A percentile compares a stretch with the other conserved stretches of the same genome.
These are phyloP conservation scores for Aspergillus pseudotamarii DNA, from an alignment of 2,329 filamentous ascomycete genomes.

Conservation along the genomic window DNA sequence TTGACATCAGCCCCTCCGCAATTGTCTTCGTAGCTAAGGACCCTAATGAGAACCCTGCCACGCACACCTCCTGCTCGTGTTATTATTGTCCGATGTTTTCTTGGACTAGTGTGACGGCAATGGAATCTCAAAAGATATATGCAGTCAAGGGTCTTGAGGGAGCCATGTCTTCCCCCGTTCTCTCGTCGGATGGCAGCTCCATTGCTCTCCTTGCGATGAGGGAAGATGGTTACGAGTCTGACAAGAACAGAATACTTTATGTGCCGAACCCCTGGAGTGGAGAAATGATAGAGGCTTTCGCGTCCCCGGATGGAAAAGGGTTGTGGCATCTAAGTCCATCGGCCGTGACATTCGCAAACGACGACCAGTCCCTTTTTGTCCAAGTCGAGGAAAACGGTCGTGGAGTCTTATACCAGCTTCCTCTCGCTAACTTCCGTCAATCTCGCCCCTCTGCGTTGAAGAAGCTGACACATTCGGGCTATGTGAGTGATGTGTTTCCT, in stretches of 20 bases:
- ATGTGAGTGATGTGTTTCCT: slow-evolving; percentile 43
- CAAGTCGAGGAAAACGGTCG: slow-evolving; percentile 47
- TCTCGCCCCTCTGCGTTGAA: slow-evolving; percentile 35
- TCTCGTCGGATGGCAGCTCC: slow-evolving; percentile 47
- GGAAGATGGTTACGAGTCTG: slow-evolving; percentile 50
- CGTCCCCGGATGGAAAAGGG: slow-evolving; percentile 39
- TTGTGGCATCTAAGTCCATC: slow-evolving; percentile 48
- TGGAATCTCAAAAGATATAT: slow-evolving; percentile 34
- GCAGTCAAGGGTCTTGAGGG: slow-evolving; percentile 41
- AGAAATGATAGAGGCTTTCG: slow-evolving; percentile 43
- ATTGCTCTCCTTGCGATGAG: slow-evolving; percentile 49
- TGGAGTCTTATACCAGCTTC: slow-evolving; percentile 46
- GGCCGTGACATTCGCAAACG: slow-evolving; percentile 43
- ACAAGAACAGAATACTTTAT: slow-evolving; percentile 49
- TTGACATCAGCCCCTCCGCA: slow-evolving; percentile 49
- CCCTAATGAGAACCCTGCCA: slow-evolving; percentile 47
- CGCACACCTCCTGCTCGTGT: slow-evolving; percentile 49
- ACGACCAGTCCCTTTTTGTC: slow-evolving; percentile 45
- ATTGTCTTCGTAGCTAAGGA: slow-evolving; percentile 53
- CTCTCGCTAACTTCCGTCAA: slow-evolving; percentile 31
- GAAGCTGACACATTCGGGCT: slow-evolving; percentile 45
- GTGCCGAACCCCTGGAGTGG: slow-evolving; percentile 46
- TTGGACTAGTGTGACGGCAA: slow-evolving; percentile 38
- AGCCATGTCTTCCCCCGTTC: slow-evolving; percentile 48
- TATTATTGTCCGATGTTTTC: slow-evolving; percentile 50